Evolutionary conservation across 2,329 filamentous ascomycete genomes (phyloP), one percentile per base, ranked within the genome.

Genomic region (Shiraia bambusicola): DNA sequence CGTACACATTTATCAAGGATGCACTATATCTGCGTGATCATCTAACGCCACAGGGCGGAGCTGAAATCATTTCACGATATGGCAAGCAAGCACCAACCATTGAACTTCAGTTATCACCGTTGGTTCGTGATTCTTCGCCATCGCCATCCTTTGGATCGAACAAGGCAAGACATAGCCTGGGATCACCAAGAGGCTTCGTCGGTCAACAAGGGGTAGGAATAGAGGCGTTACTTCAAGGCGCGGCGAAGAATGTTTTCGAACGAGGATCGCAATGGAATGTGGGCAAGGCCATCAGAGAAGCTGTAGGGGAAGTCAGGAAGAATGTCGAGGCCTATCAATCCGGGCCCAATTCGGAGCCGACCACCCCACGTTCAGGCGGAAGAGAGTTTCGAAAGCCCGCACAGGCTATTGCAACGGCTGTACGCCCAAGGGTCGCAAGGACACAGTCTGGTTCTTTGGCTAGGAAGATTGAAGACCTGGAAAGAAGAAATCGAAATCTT

Each of bases 1-100:
- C 91, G 12, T 81, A 86, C 52, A 87, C 84, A 0, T 88, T 97
- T 56, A 87, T 95, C 33, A 81, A 88, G 43, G 93, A 98, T 68
- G 93, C 90, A 1, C 67, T 93, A 2, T 88, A 86, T 58, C 75
- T 94, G 2, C 77, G 77, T 30, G 75, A 82, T 28, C 83, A 91
- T 59, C 76, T 87, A 25, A 77, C 78, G 43, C 59, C 73, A 1
- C 70, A 77, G 11, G 85, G 86, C 4, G 86, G 85, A 9, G 75
- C 78, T 14, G 72, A 78, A 7, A 74, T 92, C 13, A 83, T 92
- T 15, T 71, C 76, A 48, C 88, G 88, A 51, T 88, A 92, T 62
- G 86, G 85, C 1, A 70, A 71, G 16, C 63, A 68, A 52, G 66
- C 69, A 14, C 59, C 72, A 5, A 46, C 50, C 6, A 56, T 65